phyloP scores from a whole-genome alignment of 768 basidiomycete species.

The Lactarius sanguifluus region DNA sequence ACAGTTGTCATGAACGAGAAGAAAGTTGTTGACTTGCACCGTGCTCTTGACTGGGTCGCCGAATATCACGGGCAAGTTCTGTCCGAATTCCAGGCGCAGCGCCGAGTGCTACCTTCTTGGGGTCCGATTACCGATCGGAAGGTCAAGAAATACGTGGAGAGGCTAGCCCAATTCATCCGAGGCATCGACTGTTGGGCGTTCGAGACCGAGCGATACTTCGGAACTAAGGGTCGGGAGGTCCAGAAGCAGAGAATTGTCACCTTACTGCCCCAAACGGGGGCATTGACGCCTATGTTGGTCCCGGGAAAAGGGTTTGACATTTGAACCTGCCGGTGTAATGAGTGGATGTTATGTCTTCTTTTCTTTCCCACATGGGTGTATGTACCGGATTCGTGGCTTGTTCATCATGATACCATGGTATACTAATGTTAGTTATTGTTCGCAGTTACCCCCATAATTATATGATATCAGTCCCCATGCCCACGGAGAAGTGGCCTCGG shows the following conservation, averaged over 20 bases:
- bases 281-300: slow-evolving; percentile 18
- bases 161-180: slow-evolving; percentile 43
- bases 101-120: slow-evolving; percentile 35
- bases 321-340: not conserved
- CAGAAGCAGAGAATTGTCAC: slow-evolving; percentile 24
- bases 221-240: slow-evolving; percentile 34
- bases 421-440: not conserved
- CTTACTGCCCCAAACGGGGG: slow-evolving; percentile 12
- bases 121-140: slow-evolving; percentile 37
- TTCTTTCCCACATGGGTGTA: not conserved
- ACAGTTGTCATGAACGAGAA: slow-evolving; percentile 43
- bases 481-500: not conserved
- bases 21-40: slow-evolving; percentile 37
- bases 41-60: slow-evolving; percentile 42
- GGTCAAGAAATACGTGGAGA: slow-evolving; percentile 40
- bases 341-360: not conserved
- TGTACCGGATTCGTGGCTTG: not conserved
- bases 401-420: not conserved
- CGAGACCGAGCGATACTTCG: slow-evolving; percentile 40
- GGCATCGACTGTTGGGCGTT: slow-evolving; percentile 38
- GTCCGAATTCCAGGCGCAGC: slow-evolving; percentile 37
- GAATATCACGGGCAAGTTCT: slow-evolving; percentile 37
- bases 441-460: not conserved
- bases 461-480: not conserved
- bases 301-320: slow-evolving; percentile 2